phyloP scores from a whole-genome alignment of 192 early-diverging fungal genomes.

The Coemansia sp. region DNA sequence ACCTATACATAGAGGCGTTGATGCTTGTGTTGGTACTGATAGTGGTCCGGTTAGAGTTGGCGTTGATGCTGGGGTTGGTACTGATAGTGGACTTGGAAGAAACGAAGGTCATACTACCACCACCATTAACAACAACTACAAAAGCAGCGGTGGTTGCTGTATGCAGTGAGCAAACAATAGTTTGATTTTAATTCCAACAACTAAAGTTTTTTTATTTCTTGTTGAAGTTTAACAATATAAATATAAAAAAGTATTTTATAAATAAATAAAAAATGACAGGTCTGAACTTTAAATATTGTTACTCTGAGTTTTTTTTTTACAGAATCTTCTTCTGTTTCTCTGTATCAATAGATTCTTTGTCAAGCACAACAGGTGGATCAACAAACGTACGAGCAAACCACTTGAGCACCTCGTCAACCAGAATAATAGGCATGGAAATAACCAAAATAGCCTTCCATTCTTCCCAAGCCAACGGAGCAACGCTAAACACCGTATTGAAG shows the following conservation, averaged over 20 bases:
- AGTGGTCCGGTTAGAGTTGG: too few relatives aligned
- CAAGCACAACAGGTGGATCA: constrained; percentile 28
- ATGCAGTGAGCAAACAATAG: too few relatives aligned
- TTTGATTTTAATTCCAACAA: too few relatives aligned
- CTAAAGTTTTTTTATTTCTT: too few relatives aligned
- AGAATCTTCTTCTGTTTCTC: constrained; percentile 21
- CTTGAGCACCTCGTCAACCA: constrained; percentile 93
- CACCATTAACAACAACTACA: too few relatives aligned
- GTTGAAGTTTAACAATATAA: too few relatives aligned
- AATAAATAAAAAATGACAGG: too few relatives aligned
- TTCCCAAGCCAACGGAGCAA: constrained; percentile 77
- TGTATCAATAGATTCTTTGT: neutral
- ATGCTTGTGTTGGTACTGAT: neutral
- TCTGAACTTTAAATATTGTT: too few relatives aligned
- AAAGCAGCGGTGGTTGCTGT: too few relatives aligned
- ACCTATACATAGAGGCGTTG: neutral
- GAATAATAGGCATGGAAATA: constrained; percentile 89
- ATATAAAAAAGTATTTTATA: too few relatives aligned
- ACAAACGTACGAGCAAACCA: constrained; percentile 62
- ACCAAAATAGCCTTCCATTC: constrained; percentile 92
- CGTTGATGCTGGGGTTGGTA: neutral
- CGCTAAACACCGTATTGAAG: constrained; percentile 89
- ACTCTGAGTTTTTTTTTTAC: constrained; percentile 10
- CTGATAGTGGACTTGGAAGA: neutral
- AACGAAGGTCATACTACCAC: neutral